Conservation (phyloP, 2,329 filamentous ascomycete species). For the Dactylellina sp. region DNA sequence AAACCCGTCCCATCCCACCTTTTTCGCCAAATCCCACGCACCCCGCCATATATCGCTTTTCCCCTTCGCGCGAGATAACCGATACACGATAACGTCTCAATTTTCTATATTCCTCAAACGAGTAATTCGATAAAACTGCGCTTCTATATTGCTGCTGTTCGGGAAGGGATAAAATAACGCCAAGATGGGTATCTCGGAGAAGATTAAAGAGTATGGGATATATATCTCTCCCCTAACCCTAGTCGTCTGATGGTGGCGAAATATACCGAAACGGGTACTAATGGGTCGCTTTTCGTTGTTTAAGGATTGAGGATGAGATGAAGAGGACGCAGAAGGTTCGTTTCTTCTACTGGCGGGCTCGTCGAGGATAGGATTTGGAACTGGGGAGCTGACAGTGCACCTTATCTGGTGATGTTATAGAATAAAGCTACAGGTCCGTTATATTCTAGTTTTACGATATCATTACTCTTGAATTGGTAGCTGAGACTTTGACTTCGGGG, state of each 20-base stretch:
- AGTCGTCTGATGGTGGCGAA: slow-evolving; percentile 57
- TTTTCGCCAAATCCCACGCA: slow-evolving; percentile 3
- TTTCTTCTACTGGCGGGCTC: slow-evolving; percentile 52
- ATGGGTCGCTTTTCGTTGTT: background rate
- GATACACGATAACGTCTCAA: background rate
- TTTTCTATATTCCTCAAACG: background rate
- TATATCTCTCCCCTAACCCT: background rate
- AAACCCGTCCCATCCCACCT: slow-evolving; percentile 10
- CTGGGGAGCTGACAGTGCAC: slow-evolving; percentile 59
- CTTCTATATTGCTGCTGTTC: background rate
- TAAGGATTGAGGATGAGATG: slow-evolving; percentile 99
- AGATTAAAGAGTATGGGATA: slow-evolving; percentile 91
- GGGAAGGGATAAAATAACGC: slow-evolving; percentile 4
- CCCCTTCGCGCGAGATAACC: background rate
- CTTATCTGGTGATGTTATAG: slow-evolving; percentile 69
- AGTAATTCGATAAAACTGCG: background rate
- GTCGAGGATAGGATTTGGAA: slow-evolving; percentile 25
- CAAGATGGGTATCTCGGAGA: slow-evolving; percentile 98
- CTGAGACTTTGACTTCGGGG: slow-evolving; percentile 52
- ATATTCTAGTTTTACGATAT: background rate
- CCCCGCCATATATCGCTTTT: slow-evolving; percentile 7
- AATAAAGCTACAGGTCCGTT: slow-evolving; percentile 96
- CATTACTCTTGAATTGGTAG: background rate
- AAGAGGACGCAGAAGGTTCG: slow-evolving; percentile 92
- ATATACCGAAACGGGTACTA: slow-evolving; percentile 6